Base-by-base conservation (phyloP, 148 eudicot genomes). In the Chenopodium quinoa region DNA sequence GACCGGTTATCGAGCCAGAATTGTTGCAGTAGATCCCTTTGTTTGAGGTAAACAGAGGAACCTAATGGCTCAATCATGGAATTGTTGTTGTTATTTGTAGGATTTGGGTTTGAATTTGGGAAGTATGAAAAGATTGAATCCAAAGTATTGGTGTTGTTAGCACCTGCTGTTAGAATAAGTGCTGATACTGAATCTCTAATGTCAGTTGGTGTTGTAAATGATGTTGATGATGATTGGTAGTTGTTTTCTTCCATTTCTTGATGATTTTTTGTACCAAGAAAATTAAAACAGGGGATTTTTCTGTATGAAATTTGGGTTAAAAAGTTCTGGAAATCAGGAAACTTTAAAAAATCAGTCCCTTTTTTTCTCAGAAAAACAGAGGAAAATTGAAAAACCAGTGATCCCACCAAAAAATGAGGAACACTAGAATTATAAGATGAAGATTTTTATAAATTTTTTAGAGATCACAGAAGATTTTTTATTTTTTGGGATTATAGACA, bases 101-200 rank as follows among this genome's bases (percentile, higher is more conserved):
- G 32, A 17, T 11, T 52, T 16, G 86, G 76, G 70, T 78, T 80
- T 44, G 88, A 83, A 81, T 87, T 78, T 71, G 86, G 85, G 71
- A 80, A 89, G 27, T 85, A 80, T 27, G 95, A 89, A 85, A 95
- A 93, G 77, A 95, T 89, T 65, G 98, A 91, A 75, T 95, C 98
- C 32, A 95, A 66, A 27, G 96, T 87, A 87, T 88, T 95, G 40
- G 92, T 84, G 90, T 88, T 95, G 67, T 86, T 89, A 76, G 89
- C 81, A 85, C 91, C 86, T 16, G 92, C 88, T 20, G 82, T 73
- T 83, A 93, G 65, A 22, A 95, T 89, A 44, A 95, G 85, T 20
- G 89, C 88, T 16, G 98, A 95, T 58, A 95, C 86, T 0, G 94
- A 90, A 47, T 87, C 82, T 80, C 88, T 82, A 16, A 90, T 83